phyloP scores from a whole-genome alignment of 345 rosid species.

The Firmiana major region DNA sequence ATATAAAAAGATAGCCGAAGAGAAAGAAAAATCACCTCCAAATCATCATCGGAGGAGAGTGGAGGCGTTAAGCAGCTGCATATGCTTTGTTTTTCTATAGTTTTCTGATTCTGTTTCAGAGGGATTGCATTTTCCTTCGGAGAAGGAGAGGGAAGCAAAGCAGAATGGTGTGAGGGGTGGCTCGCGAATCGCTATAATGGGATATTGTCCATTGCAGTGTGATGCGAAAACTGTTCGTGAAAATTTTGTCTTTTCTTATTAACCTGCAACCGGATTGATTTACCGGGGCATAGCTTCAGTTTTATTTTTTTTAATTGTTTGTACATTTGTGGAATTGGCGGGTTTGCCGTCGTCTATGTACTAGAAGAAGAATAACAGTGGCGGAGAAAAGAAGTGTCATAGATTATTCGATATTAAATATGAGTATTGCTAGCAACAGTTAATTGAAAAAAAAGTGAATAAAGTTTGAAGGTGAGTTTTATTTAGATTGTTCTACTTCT shows the following conservation, averaged over 20 bases:
- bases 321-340: neutral
- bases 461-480: too few relatives aligned
- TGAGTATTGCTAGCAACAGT: too few relatives aligned
- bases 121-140: neutral
- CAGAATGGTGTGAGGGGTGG: neutral
- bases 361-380: neutral
- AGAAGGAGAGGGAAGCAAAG: neutral
- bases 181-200: slow-evolving; percentile 20
- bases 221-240: neutral
- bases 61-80: neutral
- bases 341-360: neutral
- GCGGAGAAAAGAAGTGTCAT: too few relatives aligned
- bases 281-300: neutral
- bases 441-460: too few relatives aligned
- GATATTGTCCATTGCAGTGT: slow-evolving; percentile 14
- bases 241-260: neutral
- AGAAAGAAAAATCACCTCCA: neutral
- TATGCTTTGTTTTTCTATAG: neutral
- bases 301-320: neutral
- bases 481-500: too few relatives aligned
- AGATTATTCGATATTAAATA: too few relatives aligned
- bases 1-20: neutral
- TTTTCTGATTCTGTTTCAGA: neutral
- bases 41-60: neutral
- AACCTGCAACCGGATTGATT: slow-evolving; percentile 33